Evolutionary conservation across 768 basidiomycete species (phyloP).

Genomic region (Lactarius pseudohatsudake): DNA sequence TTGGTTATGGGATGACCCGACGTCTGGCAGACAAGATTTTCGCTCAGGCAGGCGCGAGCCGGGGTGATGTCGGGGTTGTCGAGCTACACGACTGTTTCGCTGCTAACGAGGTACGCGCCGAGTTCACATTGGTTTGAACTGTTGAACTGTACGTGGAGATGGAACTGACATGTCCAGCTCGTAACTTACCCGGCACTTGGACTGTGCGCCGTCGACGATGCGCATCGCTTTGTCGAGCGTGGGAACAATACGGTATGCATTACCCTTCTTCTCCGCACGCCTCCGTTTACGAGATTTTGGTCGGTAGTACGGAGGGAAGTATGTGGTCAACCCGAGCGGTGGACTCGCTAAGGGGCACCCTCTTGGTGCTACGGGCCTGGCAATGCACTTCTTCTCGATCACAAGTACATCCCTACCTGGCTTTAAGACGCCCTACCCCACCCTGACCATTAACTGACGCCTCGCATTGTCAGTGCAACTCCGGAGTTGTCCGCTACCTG

Average conservation of each 20-base stretch:
- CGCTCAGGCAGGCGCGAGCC: slow-evolving; percentile 60
- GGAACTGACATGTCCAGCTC: slow-evolving; percentile 46
- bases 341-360: slow-evolving; percentile 84
- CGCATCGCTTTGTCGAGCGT: slow-evolving; percentile 69
- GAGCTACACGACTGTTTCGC: slow-evolving; percentile 89
- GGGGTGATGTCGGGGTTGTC: slow-evolving; percentile 53
- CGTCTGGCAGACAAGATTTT: slow-evolving; percentile 66
- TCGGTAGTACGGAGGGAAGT: slow-evolving; percentile 76
- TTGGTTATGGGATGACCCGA: slow-evolving; percentile 75
- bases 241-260: slow-evolving; percentile 72
- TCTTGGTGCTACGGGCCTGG: slow-evolving; percentile 79
- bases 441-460: slow-evolving; percentile 28
- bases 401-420: slow-evolving; percentile 49
- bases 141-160: no score
- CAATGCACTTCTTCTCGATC: slow-evolving; percentile 88
- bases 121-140: not conserved
- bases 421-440: no score
- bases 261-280: not conserved
- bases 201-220: slow-evolving; percentile 62
- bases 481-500: slow-evolving; percentile 48
- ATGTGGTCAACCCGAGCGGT: slow-evolving; percentile 80
- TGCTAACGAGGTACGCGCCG: slow-evolving; percentile 62
- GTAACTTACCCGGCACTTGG: slow-evolving; percentile 81
- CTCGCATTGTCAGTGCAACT: slow-evolving; percentile 58
- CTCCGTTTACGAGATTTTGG: not conserved